Percentiles rank a stretch among this genome's conserved stretches.
phyloP scores from a whole-genome alignment of 1,284 basidiomycete genomes.

The Trichosporon coremiiforme region DNA sequence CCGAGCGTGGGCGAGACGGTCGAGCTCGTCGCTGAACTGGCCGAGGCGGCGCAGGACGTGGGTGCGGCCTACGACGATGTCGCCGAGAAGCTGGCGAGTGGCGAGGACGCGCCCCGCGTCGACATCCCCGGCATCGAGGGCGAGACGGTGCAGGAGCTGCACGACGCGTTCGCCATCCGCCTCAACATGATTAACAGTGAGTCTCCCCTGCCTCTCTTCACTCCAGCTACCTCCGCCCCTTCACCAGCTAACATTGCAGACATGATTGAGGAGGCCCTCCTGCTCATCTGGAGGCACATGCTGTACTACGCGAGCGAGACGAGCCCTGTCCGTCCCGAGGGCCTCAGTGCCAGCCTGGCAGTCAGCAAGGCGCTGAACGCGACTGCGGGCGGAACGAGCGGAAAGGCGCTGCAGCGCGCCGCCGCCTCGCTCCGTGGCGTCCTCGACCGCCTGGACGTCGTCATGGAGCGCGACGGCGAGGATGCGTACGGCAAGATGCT shows the following conservation, averaged over 20 bases:
- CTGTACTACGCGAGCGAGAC: constrained; percentile 59
- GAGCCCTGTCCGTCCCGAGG: constrained; percentile 41
- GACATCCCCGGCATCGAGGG: constrained; percentile 25
- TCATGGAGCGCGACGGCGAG: constrained; percentile 33
- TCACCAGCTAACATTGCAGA: constrained; percentile 56
- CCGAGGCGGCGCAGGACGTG: constrained; percentile 41
- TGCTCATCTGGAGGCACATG: constrained; percentile 84
- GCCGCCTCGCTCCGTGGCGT: constrained; percentile 48
- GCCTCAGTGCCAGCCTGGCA: constrained; percentile 37
- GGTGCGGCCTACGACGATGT: constrained; percentile 40
- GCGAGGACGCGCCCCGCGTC: constrained; percentile 29
- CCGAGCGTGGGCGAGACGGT: constrained; percentile 42
- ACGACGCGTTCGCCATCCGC: constrained; percentile 23
- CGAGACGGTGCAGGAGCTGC: constrained; percentile 28
- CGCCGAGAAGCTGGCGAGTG: constrained; percentile 37
- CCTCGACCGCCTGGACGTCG: constrained; percentile 51
- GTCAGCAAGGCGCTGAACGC: constrained; percentile 37
- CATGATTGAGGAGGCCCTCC: constrained; percentile 76
- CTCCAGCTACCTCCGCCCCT: too few species aligned
- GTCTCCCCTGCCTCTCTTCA: not conserved
- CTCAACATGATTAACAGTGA: constrained; percentile 26
- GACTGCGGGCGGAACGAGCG: constrained; percentile 31
- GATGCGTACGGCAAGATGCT: constrained; percentile 53
- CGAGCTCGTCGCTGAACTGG: constrained; percentile 42
- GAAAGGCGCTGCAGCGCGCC: constrained; percentile 44